Evolutionary conservation across 2,329 filamentous ascomycete genomes (phyloP), one percentile per base, ranked within the genome.

Genomic region (Clonostachys chloroleuca): DNA sequence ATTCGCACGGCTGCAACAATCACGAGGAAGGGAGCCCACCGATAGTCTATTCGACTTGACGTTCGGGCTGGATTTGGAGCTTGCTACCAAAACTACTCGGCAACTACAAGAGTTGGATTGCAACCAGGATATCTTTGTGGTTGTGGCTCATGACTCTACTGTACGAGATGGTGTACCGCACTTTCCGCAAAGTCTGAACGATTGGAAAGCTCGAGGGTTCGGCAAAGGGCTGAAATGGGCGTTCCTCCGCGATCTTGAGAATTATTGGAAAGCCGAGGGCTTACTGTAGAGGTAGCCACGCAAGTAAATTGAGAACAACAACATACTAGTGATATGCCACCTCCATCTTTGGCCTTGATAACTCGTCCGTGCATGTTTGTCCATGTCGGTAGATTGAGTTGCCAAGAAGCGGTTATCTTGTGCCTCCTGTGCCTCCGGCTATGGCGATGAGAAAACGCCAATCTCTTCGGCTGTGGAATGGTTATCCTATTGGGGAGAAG

Each of bases 121-220:
- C 9, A 24, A 51, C 7, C 53, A 56, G 2, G 50, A 60, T 13
- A 44, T 62, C 1, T 54, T 59, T 18, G 51, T 58, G 4, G 44
- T 58, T 13, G 48, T 56, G 4, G 57, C 59, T 16, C 59, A 63
- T 39, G 59, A 63, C 20, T 34, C 44, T 3, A 49, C 56, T 5
- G 44, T 60, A 1, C 12, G 40, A 5, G 52, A 50, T 6, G 47
- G 44, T n/a, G 50, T 52, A 30, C 53, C 52, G 42, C 53, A 50
- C 46, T 60, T 52, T 52, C 63, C 52, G 7, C 20, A 42, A 41
- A 54, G 37, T 30, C 51, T 51, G 30, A 61, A 58, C 34, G 49
- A 50, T 5, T 62, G 57, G 54, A 57, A 52, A 43, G 36, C 18
- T 10, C 52, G 55, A 12, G 50, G 52, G 8, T 54, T 51, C 51